Percentiles rank a stretch among this genome's conserved stretches.
Evolutionary conservation across 345 rosid genomes (phyloP).

Genomic region (Salix koriyanagi): DNA sequence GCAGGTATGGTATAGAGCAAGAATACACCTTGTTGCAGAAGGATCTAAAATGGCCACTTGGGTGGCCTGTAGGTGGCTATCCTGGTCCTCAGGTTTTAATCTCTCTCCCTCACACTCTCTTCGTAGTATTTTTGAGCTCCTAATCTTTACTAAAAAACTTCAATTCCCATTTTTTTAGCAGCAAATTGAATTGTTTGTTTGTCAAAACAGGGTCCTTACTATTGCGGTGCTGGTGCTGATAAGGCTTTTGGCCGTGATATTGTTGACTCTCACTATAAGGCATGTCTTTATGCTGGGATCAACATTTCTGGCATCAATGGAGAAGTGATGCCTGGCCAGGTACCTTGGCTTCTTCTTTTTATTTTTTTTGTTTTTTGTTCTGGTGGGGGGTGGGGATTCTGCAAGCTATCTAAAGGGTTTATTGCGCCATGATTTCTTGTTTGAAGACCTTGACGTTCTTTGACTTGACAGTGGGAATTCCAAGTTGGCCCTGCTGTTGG

Average conservation of each 20-base stretch:
- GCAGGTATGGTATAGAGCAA: constrained; percentile 88
- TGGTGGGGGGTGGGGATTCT: too few relatives aligned
- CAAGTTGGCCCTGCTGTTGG: constrained; percentile 27
- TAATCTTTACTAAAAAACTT: neutral
- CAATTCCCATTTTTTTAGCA: neutral
- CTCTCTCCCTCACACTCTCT: neutral
- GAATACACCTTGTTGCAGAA: constrained; percentile 93
- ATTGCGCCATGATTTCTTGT: neutral
- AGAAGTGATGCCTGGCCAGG: constrained; percentile 31
- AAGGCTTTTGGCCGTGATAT: constrained; percentile 25
- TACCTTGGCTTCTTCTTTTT: neutral
- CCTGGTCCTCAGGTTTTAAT: constrained; percentile 55
- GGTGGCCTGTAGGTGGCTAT: constrained; percentile 89
- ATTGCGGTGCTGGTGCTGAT: constrained; percentile 25
- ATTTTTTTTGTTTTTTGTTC: too few relatives aligned
- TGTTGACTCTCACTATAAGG: constrained; percentile 23
- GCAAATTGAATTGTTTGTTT: neutral
- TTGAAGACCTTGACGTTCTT: neutral
- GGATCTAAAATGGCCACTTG: constrained; percentile 80
- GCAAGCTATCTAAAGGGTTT: neutral
- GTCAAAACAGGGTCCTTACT: constrained; percentile 17
- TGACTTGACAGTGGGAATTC: constrained; percentile 20
- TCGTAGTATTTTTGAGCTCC: neutral
- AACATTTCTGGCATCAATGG: constrained; percentile 22
- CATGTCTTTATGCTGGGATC: constrained; percentile 22